Evolutionary conservation across 2,329 filamentous ascomycete species (phyloP), one percentile per base, ranked within the genome.

Genomic region (Nigrospora oryzae): DNA sequence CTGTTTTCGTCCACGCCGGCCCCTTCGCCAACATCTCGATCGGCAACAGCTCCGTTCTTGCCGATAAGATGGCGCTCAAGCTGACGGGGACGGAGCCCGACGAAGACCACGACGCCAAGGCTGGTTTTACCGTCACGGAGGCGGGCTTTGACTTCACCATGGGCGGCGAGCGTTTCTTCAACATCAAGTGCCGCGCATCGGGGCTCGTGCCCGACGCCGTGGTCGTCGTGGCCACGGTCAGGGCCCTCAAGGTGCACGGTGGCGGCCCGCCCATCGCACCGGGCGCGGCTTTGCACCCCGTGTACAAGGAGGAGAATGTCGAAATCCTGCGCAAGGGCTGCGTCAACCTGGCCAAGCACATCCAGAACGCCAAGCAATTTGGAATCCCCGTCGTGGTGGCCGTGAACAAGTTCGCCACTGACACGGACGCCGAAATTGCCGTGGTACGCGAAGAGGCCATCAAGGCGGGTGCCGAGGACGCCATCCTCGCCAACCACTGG

Each of bases 61-160:
- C 93, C 14, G 93, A 97, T 64, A 94, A 90, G 69, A 81, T 98
- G 63, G 93, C 93, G 1, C 74, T 98, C 52, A 98, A 98, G 75
- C 83, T 98, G 51, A 86, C 89, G 5, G 93, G 93, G 59, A 96
- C 91, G 2, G 93, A 98, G 67, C 77, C 83, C 6, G 91, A 95
- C 53, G 93, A 97, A 70, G 80, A 94, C 56, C 79, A 90, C 59
- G 73, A 81, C 42, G 73, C 83, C 55, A 91, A 93, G 74, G 80
- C 86, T 30, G 93, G 93, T 11, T 97, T 93, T 57, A 91, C 96
- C 17, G 83, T 98, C 34, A 98, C 93, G 2, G 93, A 98, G 67
- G 91, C 93, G 43, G 93, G 93, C 11, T 98, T 98, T 65, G 93
- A 98, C 68, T 98, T 98, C 70, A 97, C 93, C 58, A 98, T 98